Evolutionary conservation across 2,329 filamentous ascomycete species (phyloP), one percentile per base, ranked within the genome.

Genomic region (Paecilomyces sp.): DNA sequence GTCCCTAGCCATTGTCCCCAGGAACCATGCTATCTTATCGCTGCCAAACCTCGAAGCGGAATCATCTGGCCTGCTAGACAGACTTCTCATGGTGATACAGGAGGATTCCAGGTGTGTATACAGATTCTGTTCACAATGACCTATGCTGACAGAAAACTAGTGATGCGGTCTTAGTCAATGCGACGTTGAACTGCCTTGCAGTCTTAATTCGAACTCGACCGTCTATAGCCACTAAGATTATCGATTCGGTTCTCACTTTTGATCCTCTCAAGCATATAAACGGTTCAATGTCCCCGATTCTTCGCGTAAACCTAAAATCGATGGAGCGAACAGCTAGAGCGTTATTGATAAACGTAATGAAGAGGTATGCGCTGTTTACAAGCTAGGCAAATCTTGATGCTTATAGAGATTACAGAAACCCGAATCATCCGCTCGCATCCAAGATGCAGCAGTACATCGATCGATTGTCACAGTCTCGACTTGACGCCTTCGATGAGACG

Each of bases 241-340:
- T 97, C 64, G 90, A 88, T 70, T 86, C 91, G 15, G 82, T 97
- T 31, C 81, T 99, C 65, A 92, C 87, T 73, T 99, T 97, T 82
- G 96, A 96, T 70, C 94, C 94, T 0, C 79, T 97, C 53, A 91
- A 89, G 74, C 84, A 91, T 64, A 90, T 89, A 59, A 88, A 85
- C 67, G 85, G 86, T 1, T 87, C 89, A 3, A 84, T 95, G 79
- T 93, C 89, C 0, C 84, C 91, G 2, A 91, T 87, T 70, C 84
- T 85, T 56, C 91, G 89, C 67, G 88, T 99, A 61, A 85, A 93
- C 67, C 83, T 96, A 62, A 91, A 88, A 75, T 97, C 93, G 4
- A 94, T 99, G 86, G 93, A 97, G 74, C 91, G 96, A 71, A 99
- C 94, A 25, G 90, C 90, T 2, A 85, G 92, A 67, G 86, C 92